Percentiles rank a stretch among this genome's conserved stretches.
Evolutionary conservation across 805 yeast genomes (phyloP).

Genomic region (Yamadazyma endophytica): DNA sequence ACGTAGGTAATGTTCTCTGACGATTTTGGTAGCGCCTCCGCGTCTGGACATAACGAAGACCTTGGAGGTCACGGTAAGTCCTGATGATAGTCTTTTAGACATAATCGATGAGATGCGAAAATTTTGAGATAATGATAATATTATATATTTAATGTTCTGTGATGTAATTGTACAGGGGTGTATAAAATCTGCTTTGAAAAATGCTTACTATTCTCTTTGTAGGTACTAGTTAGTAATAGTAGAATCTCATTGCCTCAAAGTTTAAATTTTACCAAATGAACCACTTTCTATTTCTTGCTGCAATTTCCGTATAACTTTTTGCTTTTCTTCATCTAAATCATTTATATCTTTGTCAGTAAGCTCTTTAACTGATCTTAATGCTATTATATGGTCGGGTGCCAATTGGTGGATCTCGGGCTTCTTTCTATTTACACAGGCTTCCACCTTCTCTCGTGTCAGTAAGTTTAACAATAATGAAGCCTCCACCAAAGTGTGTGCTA

Average conservation of each 20-base stretch:
- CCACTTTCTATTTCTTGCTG: constrained; percentile 22
- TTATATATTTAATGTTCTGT: background rate
- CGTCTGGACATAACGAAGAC: constrained; percentile 88
- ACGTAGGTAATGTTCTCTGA: constrained; percentile 90
- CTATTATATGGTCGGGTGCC: constrained; percentile 25
- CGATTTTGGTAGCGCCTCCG: constrained; percentile 87
- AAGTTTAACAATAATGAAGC: constrained; percentile 40
- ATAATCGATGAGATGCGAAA: too few relatives aligned
- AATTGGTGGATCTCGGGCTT: constrained; percentile 25
- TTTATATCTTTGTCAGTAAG: constrained; percentile 27
- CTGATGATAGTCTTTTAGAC: constrained; percentile 36
- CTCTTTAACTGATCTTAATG: constrained; percentile 24
- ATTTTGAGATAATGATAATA: background rate
- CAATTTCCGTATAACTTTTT: constrained; percentile 15
- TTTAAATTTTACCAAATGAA: constrained; percentile 17
- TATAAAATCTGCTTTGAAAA: too few relatives aligned
- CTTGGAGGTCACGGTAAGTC: constrained; percentile 69
- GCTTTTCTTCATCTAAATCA: constrained; percentile 21
- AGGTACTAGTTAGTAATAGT: too few relatives aligned
- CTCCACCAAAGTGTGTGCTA: constrained; percentile 80
- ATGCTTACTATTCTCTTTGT: too few relatives aligned
- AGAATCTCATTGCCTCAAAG: too few relatives aligned
- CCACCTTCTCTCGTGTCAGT: constrained; percentile 32
- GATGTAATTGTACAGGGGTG: too few relatives aligned
- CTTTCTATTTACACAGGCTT: constrained; percentile 31